Conservation (phyloP, 2,329 filamentous ascomycete species). For the Orbilia brochopaga region DNA sequence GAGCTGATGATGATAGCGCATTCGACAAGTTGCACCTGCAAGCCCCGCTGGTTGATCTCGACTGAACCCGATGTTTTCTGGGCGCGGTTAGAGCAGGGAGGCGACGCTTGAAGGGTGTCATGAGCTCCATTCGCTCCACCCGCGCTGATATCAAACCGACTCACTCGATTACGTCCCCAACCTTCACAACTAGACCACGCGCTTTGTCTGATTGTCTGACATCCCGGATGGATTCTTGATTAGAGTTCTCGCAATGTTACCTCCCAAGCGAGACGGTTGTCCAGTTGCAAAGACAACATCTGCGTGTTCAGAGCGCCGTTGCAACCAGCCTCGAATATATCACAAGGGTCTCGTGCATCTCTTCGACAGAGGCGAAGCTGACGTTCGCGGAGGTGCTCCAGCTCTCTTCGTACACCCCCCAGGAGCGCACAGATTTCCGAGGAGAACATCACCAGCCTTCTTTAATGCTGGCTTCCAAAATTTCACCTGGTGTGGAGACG, state of each 20-base stretch:
- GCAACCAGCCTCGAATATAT: not conserved
- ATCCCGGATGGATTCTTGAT: constrained; percentile 3
- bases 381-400: not conserved
- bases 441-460: not conserved
- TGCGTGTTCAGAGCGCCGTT: not conserved
- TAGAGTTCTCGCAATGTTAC: constrained; percentile 16
- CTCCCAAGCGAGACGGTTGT: not conserved
- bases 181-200: not conserved
- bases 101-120: constrained; percentile 22
- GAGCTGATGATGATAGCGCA: constrained; percentile 24
- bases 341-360: not conserved
- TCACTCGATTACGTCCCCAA: not conserved
- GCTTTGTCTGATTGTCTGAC: constrained; percentile 21
- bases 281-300: not conserved
- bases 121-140: constrained; percentile 36
- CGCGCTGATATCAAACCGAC: not conserved
- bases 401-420: not conserved
- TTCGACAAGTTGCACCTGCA: not conserved
- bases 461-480: constrained; percentile 3
- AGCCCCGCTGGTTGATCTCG: not conserved
- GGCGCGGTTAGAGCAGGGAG: constrained; percentile 32
- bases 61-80: constrained; percentile 4
- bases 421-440: not conserved
- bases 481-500: constrained; percentile 5
- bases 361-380: not conserved